Base-by-base conservation (phyloP, 257 asterid genomes). In the Solanum lignicaule region DNA sequence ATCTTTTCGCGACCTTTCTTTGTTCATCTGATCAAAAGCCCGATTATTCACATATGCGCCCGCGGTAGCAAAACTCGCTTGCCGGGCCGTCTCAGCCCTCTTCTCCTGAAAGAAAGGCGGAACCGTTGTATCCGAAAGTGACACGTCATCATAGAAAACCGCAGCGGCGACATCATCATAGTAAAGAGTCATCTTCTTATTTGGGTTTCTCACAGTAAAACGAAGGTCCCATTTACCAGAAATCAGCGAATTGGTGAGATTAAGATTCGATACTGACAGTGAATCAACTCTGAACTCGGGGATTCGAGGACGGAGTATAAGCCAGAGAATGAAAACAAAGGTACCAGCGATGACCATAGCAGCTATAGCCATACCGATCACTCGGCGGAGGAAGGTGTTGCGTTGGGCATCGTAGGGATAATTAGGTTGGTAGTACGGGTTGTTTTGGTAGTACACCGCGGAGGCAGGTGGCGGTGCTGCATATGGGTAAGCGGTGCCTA, bases 211-310 rank as follows among this genome's bases (percentile, higher is more conserved):
- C 4, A 92, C 95, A 23, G 98, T 94, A 18, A 96, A 88, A n/a
- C 85, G 88, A 21, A 94, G 41, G 62, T 93, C 93, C 82, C 95
- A 93, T 20, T 91, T 92, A 86, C 91, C 92, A 16, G 95, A 87
- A 36, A 94, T 93, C 12, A 92, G 88, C 82, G 85, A 58, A 88
- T 88, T 83, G 65, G 89, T 84, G 89, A 96, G 86, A 13, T 92
- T 89, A 88, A 96, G 92, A 83, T 94, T 92, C 66, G 97, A 92
- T 9, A 94, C 73, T 20, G 96, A 84, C 55, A 96, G 48, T 3
- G 95, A 90, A 86, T 96, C 98, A 87, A 96, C 94, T 7, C 94
- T 93, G 90, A 97, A 92, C 87, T 94, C 94, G 35, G 98, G 99
- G 68, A 95, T 90, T 84, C 92, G 93, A 4, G 99, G 99, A 62